A percentile compares a stretch with the other conserved stretches of the same genome.
These are phyloP conservation scores for Capronia epimyces DNA, from an alignment of 2,329 filamentous ascomycete species.

Conservation along the genomic window DNA sequence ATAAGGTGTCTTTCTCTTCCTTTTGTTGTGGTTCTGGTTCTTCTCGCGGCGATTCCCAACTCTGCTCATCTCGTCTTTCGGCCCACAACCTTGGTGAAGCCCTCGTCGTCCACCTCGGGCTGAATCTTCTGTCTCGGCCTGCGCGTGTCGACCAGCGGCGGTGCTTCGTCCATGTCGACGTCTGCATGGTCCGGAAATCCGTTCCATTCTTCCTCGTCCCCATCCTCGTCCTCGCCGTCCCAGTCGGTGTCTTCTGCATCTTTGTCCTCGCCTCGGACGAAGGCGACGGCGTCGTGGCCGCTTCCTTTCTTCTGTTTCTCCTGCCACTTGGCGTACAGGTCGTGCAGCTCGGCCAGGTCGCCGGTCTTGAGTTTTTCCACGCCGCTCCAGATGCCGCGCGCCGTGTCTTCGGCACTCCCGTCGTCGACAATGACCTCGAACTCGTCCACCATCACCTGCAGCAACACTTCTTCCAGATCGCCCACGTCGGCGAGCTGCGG, in stretches of 20 bases:
- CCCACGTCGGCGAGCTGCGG: conserved; percentile 62
- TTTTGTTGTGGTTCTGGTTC: too few species aligned
- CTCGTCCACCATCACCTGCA: conserved; percentile 92
- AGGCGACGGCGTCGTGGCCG: conserved; percentile 27
- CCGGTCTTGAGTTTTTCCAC: conserved; percentile 50
- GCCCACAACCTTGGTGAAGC: conserved; percentile 68
- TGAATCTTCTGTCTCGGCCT: conserved; percentile 57
- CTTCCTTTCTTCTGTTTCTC: conserved; percentile 39
- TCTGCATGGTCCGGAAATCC: conserved; percentile 49
- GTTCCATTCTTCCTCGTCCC: conserved; percentile 54
- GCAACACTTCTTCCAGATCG: conserved; percentile 75
- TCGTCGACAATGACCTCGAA: conserved; percentile 93
- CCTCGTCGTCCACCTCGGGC: conserved; percentile 73
- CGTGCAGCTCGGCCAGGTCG: conserved; percentile 47
- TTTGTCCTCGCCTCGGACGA: conserved; percentile 34
- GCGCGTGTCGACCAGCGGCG: conserved; percentile 48
- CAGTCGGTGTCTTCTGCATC: conserved; percentile 54
- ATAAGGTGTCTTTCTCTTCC: too few species aligned
- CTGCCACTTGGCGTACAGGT: conserved; percentile 49
- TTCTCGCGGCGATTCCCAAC: too few species aligned
- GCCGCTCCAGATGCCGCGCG: conserved; percentile 65
- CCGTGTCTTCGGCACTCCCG: conserved; percentile 70
- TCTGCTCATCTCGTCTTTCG: conserved; percentile 55
- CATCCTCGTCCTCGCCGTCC: conserved; percentile 50
- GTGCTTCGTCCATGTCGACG: conserved; percentile 62